Evolutionary conservation across 1,284 basidiomycete species (phyloP).

Genomic region (Apiotrichum gracile): DNA sequence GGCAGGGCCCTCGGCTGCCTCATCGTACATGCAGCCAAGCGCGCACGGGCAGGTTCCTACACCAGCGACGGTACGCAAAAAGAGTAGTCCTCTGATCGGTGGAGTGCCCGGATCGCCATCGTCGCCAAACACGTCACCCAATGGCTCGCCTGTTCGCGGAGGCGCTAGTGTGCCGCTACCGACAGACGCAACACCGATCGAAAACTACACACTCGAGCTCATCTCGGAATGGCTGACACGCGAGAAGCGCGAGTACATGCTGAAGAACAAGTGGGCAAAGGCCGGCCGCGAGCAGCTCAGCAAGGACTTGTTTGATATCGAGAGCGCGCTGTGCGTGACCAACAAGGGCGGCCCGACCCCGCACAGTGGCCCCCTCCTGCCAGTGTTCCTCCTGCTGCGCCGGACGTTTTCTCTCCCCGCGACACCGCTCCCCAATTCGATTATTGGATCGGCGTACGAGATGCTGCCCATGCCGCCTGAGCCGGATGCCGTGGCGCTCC

Average conservation of each 20-base stretch:
- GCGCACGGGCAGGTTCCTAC: neutral
- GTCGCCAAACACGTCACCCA: neutral
- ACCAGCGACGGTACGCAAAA: neutral
- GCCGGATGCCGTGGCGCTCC: constrained; percentile 32
- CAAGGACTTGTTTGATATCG: constrained; percentile 46
- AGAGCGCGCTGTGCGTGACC: constrained; percentile 30
- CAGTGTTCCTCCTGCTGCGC: constrained; percentile 35
- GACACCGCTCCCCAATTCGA: constrained; percentile 23
- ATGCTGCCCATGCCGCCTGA: constrained; percentile 40
- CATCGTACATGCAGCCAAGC: constrained; percentile 6
- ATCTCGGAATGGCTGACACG: constrained; percentile 41
- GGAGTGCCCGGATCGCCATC: neutral
- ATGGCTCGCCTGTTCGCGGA: neutral
- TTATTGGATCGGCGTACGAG: constrained; percentile 32
- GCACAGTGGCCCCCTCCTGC: constrained; percentile 25
- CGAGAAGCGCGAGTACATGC: constrained; percentile 46
- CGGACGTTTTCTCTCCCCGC: constrained; percentile 33
- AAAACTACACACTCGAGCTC: constrained; percentile 41
- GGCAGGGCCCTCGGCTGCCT: constrained; percentile 16
- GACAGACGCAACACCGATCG: constrained; percentile 24
- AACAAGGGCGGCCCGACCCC: constrained; percentile 19
- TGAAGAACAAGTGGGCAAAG: constrained; percentile 44
- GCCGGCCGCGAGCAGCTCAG: constrained; percentile 38
- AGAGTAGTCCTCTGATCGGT: constrained; percentile 1
- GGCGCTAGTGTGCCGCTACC: neutral